Evolutionary conservation across 2,329 filamentous ascomycete species (phyloP), one percentile per base, ranked within the genome.

Genomic region (Blastomyces emzantsi): DNA sequence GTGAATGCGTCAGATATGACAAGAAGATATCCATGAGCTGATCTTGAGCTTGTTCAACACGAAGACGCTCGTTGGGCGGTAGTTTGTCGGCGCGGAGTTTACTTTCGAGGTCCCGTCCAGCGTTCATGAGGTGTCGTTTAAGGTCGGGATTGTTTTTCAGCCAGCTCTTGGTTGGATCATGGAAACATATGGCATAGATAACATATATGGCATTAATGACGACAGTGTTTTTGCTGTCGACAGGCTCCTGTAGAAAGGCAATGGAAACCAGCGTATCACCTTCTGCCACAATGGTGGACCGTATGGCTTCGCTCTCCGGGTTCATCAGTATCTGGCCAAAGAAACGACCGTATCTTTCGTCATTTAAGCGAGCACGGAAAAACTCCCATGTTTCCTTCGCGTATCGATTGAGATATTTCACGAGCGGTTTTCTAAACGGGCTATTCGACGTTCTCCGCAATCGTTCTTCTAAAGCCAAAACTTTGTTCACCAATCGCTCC

Each of bases 371-470:
- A 30, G 84, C 83, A n/a, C 88, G 81, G 67, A 97, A 87, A 70
- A 92, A 88, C 0, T 82, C 77, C 88, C 92, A 95, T 5, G 92
- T 86, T 71, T 99, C 92, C 67, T 89, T 89, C 0, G 94, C 87
- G 72, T 97, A 99, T 64, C 92, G 86, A 74, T 96, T 96, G 66
- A 99, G 83, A 73, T 96, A 99, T 72, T 91, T 90, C 74, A 96
- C 92, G 25, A 99, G 83, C 0, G 94, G 93, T 64, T 87, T 85
- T 55, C 95, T 85, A 81, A 99, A 97, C 0, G 93, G 93, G 70
- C 92, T 97, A 69, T 90, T 88, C 58, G 92, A 88, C 1, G 94
- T 99, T 65, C 94, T 82, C 41, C 94, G 85, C 49, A 99, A 80
- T 67, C 88, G 89, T 62, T 88, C 85, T 74, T 99, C 94, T 0